Conservation (phyloP, 176 grass and related monocot genomes). For the Dactylis glomerata region DNA sequence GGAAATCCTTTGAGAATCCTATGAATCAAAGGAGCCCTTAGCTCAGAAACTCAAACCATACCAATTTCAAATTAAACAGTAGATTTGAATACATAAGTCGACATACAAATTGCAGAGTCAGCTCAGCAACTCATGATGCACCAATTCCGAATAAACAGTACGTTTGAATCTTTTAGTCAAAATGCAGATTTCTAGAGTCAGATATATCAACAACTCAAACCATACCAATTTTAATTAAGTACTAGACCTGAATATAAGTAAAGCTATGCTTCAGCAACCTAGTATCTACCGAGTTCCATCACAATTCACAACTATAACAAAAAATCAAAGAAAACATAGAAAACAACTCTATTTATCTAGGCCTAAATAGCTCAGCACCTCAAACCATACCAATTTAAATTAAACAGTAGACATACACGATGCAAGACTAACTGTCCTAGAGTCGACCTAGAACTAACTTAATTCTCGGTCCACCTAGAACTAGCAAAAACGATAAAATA, state of each 20-base stretch:
- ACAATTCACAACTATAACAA: neutral
- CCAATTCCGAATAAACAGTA: neutral
- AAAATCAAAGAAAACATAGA: neutral
- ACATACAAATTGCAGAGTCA: too few species aligned
- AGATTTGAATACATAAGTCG: too few species aligned
- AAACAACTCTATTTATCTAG: neutral
- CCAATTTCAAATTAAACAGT: neutral
- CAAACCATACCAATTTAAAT: too few species aligned
- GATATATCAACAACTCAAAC: neutral
- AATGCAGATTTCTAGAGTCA: neutral
- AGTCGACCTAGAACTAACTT: too few species aligned
- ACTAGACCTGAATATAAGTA: neutral
- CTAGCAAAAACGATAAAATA: neutral
- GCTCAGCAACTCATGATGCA: neutral
- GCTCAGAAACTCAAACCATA: neutral
- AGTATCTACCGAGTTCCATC: neutral
- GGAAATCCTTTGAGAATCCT: too few species aligned
- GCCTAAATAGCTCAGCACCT: neutral
- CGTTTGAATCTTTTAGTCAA: neutral
- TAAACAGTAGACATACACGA: too few species aligned
- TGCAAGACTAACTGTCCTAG: too few species aligned
- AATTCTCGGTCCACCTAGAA: too few species aligned
- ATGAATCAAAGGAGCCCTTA: too few species aligned
- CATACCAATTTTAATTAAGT: neutral
- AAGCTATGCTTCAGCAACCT: neutral